Evolutionary conservation across 805 yeast genomes (phyloP), one percentile per base, ranked within the genome.

Genomic region (Yarrowia sp.): DNA sequence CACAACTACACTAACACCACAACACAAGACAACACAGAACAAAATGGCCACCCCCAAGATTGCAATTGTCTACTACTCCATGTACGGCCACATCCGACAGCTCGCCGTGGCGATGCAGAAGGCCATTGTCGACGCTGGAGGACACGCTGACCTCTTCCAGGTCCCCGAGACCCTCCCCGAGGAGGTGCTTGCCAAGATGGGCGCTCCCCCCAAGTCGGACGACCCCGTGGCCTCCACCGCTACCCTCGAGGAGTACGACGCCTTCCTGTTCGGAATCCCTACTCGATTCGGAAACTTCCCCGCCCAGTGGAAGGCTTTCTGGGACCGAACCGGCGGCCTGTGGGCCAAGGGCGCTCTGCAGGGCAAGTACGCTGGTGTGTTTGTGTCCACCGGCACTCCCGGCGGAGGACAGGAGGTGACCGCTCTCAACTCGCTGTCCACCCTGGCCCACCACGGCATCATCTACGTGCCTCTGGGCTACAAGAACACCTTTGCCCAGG

Each of bases 331-430:
- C 43, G 95, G 95, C 69, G 86, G 86, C 14, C 77, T 89, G 68
- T 90, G 96, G 96, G 87, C 88, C 67, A 68, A 76, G 47, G 93
- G 94, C 72, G 85, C 85, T 34, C 82, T 89, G 66, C 75, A 81
- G 73, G 95, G 93, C 72, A 90, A 90, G 79, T 85, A 86, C 69
- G 92, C 87, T 17, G 93, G 92, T 70, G 72, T 88, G 53, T 90
- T 90, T 74, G 85, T 86, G 53, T 83, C 90, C 66, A 87, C 94
- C 5, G 91, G 90, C 69, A 80, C 88, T 42, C 85, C 84, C 72
- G 92, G 92, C 71, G 92, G 92, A 72, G 95, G 96, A 69, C 92
- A 87, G 78, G 96, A 91, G 77, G 78, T 80, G 52, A 90, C 96
- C n/a, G 80, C 83, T 17, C 81, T 84, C 72, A 85, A 81, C 76